These are phyloP conservation scores for Phaeotremella skinneri DNA, from an alignment of 768 basidiomycete genomes.

Conservation along the genomic window DNA sequence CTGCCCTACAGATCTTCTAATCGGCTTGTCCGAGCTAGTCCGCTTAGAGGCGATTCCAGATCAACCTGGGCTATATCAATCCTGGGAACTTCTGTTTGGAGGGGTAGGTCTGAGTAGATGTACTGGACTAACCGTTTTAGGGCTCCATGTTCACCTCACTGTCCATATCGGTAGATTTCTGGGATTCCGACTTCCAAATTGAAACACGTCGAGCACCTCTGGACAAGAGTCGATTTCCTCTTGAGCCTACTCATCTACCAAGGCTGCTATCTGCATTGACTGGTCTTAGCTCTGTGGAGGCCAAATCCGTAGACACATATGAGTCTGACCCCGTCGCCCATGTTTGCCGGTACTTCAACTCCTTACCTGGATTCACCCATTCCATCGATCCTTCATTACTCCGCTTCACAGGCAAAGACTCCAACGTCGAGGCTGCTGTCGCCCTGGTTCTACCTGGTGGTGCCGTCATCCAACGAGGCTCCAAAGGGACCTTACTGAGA, in stretches of 20 bases:
- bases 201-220: slow-evolving; percentile 73
- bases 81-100: slow-evolving; percentile 44
- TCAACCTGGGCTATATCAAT: slow-evolving; percentile 35
- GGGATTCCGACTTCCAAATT: slow-evolving; percentile 70
- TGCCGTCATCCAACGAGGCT: slow-evolving; percentile 64
- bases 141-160: slow-evolving; percentile 65
- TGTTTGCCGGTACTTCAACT: slow-evolving; percentile 73
- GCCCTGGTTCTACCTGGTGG: slow-evolving; percentile 57
- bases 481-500: slow-evolving; percentile 69
- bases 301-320: slow-evolving; percentile 11
- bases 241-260: slow-evolving; percentile 68
- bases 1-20: slow-evolving; percentile 63
- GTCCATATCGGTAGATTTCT: slow-evolving; percentile 72
- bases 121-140: slow-evolving; percentile 63
- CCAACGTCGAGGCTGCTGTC: slow-evolving; percentile 55
- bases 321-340: slow-evolving; percentile 59
- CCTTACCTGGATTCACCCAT: slow-evolving; percentile 71
- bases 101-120: slow-evolving; percentile 52
- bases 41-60: slow-evolving; percentile 68
- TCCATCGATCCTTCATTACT: slow-evolving; percentile 68
- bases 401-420: slow-evolving; percentile 62
- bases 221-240: slow-evolving; percentile 80
- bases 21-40: slow-evolving; percentile 69
- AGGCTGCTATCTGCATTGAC: slow-evolving; percentile 73
- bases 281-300: slow-evolving; percentile 19